These are phyloP conservation scores for Diplodia intermedia DNA, from an alignment of 2,329 filamentous ascomycete genomes.

Conservation along the genomic window DNA sequence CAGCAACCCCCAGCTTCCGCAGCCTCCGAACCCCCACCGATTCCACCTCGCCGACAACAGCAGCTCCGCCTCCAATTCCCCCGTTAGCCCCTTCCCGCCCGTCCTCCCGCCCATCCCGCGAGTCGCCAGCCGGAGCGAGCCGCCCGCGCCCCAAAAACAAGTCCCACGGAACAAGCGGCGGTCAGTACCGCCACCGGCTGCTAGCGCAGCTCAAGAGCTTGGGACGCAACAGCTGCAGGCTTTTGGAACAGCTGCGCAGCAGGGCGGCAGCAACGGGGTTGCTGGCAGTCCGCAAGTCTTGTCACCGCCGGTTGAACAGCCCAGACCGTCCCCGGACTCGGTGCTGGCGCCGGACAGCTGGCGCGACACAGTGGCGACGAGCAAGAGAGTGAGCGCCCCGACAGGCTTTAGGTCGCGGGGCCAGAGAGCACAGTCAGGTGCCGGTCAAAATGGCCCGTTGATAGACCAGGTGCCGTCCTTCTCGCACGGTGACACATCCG, in stretches of 20 bases:
- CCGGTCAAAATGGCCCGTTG: slow-evolving; percentile 34
- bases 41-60: slow-evolving; percentile 39
- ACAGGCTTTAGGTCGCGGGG: slow-evolving; percentile 43
- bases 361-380: slow-evolving; percentile 36
- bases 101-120: slow-evolving; percentile 50
- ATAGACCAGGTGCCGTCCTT: slow-evolving; percentile 15
- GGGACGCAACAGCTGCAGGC: slow-evolving; percentile 2
- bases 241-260: slow-evolving; percentile 13
- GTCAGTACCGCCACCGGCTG: slow-evolving; percentile 8
- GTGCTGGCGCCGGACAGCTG: slow-evolving; percentile 39
- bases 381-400: slow-evolving; percentile 38
- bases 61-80: slow-evolving; percentile 42
- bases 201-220: slow-evolving; percentile 13
- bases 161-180: slow-evolving; percentile 3
- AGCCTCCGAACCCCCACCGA: slow-evolving; percentile 39
- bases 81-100: slow-evolving; percentile 49
- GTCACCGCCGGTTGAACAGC: slow-evolving; percentile 37
- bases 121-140: slow-evolving; percentile 45
- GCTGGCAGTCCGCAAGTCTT: slow-evolving; percentile 31
- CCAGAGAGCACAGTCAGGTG: slow-evolving; percentile 37
- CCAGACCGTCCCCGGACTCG: slow-evolving; percentile 33
- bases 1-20: slow-evolving; percentile 32
- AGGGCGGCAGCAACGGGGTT: slow-evolving; percentile 31
- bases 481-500: slow-evolving; percentile 33
- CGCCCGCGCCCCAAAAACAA: slow-evolving; percentile 13